phyloP scores from a whole-genome alignment of 2,329 filamentous ascomycete genomes.

The Talaromyces marneffei region DNA sequence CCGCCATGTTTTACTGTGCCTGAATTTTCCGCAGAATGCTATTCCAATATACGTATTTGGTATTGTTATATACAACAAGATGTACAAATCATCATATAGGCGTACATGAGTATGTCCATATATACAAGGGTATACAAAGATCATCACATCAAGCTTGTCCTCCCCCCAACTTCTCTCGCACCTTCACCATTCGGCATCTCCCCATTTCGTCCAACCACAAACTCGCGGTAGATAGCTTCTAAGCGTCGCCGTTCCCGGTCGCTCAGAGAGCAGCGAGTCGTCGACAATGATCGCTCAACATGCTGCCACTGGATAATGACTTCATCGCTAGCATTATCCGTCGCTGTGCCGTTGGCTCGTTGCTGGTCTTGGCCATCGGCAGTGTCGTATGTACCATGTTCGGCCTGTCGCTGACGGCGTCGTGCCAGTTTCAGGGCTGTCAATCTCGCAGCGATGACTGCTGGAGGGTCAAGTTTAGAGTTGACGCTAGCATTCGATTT shows the following conservation, averaged over 20 bases:
- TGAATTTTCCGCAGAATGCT: background rate
- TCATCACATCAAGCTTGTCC: conserved; percentile 82
- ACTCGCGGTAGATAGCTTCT: conserved; percentile 80
- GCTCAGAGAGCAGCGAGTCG: conserved; percentile 77
- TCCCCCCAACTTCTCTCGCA: conserved; percentile 82
- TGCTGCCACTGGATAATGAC: conserved; percentile 82
- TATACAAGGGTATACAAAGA: background rate
- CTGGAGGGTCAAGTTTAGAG: conserved; percentile 64
- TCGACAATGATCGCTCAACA: conserved; percentile 67
- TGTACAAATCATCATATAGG: background rate
- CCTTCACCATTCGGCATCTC: conserved; percentile 94
- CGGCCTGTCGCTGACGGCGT: conserved; percentile 54
- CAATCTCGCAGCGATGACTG: conserved; percentile 74
- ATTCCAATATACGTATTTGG: background rate
- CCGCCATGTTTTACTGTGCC: no score
- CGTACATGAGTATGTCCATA: background rate
- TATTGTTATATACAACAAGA: background rate
- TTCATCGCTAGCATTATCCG: conserved; percentile 45
- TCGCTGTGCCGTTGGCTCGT: background rate
- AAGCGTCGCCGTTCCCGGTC: conserved; percentile 68
- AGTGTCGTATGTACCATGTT: conserved; percentile 27
- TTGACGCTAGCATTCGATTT: conserved; percentile 29
- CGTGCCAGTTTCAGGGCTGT: conserved; percentile 69
- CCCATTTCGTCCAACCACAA: conserved; percentile 84
- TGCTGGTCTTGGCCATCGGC: conserved; percentile 20